Evolutionary conservation across 2,329 filamentous ascomycete species (phyloP), one percentile per base, ranked within the genome.

Genomic region (Aspergillus puulaauensis): DNA sequence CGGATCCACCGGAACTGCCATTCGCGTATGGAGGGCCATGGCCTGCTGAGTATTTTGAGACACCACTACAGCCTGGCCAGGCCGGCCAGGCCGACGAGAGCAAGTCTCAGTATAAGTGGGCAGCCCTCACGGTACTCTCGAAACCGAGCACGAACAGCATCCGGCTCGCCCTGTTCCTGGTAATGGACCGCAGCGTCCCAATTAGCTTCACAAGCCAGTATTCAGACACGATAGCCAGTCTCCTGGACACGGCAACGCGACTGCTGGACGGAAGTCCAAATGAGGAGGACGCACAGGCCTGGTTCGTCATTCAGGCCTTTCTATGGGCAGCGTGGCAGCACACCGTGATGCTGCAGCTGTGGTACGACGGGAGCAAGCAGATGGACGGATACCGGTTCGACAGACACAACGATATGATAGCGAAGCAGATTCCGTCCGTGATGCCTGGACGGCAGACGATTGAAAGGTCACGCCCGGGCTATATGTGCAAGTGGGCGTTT

Each of bases 401-500:
- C 3, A 6, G 24, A 33, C 45, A 47, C 33, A 47, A 47, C 27
- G 8, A 8, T 12, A 7, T 33, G 4, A 33, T 47, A 31, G 31
- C 44, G 8, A 15, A 17, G 14, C 24, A 47, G 45, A 35, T 47
- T 11, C 45, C 45, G 1, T 31, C 45, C 2, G 14, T 47, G 6
- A 47, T 60, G 58, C 58, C 54, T 9, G 8, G 39, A 11, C 54
- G 44, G 8, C 39, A 53, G 12, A 40, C 7, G 1, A n/a, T 56
- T 6, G 53, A 45, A 23, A 3, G 15, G 11, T 7, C 12, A 3
- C 17, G 56, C 37, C 55, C 61, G 11, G 33, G 43, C 1, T 63
- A 60, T 56, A 59, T 64, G 61, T 65, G 63, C 23, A 58, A 56
- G 31, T 63, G 60, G 63, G 63, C 63, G 6, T 64, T 64, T 61